Evolutionary conservation across 805 yeast species (phyloP), one percentile per base, ranked within the genome.

Genomic region (Debaryomyces prosopidis): DNA sequence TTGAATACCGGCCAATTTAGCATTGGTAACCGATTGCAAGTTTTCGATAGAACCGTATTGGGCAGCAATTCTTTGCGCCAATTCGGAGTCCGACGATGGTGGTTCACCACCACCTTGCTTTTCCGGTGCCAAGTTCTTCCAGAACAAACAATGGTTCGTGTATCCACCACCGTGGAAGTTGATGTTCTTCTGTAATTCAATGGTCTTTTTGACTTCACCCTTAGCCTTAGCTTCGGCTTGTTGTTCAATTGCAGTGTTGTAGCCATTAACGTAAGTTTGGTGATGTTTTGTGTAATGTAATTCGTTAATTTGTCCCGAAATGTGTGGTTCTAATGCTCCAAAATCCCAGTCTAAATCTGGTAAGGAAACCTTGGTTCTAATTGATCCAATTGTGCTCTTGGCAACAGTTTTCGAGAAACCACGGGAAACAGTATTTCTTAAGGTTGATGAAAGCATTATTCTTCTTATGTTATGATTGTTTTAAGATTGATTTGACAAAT

Each of bases 41-140:
- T 63, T 60, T 28, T 69, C 77, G 45, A 75, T 62, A 7, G 76
- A 70, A 14, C 81, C 81, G 48, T 61, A 76, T 55, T 76, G 80
- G 37, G 54, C 60, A 17, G 45, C 53, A 38, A 76, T 70, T 47
- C 60, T 62, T 52, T 60, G 58, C 47, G 70, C 76, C 39, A 76
- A 60, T 20, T 65, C 70, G 3, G 69, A 57, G 36, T 79, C 76
- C 36, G 76, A 46, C 12, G 54, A 30, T 42, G 88, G 84, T 33
- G 73, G 66, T 59, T 76, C 75, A 62, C 96, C 97, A 16, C 81
- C 81, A 39, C 74, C 74, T 45, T 62, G 62, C 45, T 62, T 63
- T 45, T 54, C 63, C 15, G 81, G 80, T 7, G 79, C 69, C 59
- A 76, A 67, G 54, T 68, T 73, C 51, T 74, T 72, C 79, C 79